Evolutionary conservation across 1,139 yeast genomes (phyloP).

Genomic region (Ogataea hybrid): DNA sequence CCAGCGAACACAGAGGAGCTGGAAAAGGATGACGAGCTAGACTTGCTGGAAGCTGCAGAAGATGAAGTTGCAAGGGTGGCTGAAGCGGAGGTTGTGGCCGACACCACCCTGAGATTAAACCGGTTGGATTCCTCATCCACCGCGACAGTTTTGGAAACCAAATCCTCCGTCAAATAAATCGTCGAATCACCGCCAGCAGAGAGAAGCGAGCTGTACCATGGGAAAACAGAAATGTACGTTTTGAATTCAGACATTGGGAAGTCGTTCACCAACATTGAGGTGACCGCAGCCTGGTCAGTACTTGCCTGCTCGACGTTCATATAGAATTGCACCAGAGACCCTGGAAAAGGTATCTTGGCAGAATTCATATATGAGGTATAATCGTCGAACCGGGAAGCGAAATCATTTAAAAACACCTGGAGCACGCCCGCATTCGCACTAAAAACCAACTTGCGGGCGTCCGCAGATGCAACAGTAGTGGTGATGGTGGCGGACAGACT

Average conservation of each 20-base stretch:
- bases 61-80: neutral
- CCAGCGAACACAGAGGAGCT: neutral
- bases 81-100: neutral
- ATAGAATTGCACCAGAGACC: slow-evolving; percentile 33
- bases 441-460: slow-evolving; percentile 31
- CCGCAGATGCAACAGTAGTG: slow-evolving; percentile 22
- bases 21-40: neutral
- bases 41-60: too few species aligned
- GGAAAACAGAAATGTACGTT: slow-evolving; percentile 40
- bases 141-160: slow-evolving; percentile 21
- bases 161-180: slow-evolving; percentile 38
- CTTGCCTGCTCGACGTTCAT: slow-evolving; percentile 21
- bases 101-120: slow-evolving; percentile 1
- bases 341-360: slow-evolving; percentile 34
- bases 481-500: slow-evolving; percentile 4
- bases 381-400: slow-evolving; percentile 24
- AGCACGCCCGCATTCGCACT: slow-evolving; percentile 31
- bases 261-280: slow-evolving; percentile 31
- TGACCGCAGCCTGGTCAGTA: slow-evolving; percentile 24
- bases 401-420: slow-evolving; percentile 32
- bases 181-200: slow-evolving; percentile 34
- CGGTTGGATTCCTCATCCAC: slow-evolving; percentile 5
- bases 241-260: slow-evolving; percentile 44
- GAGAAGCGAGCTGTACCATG: slow-evolving; percentile 41
- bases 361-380: slow-evolving; percentile 34